These are phyloP conservation scores for Vanilla planifolia DNA, from an alignment of 106 monocot genomes.

Conservation along the genomic window DNA sequence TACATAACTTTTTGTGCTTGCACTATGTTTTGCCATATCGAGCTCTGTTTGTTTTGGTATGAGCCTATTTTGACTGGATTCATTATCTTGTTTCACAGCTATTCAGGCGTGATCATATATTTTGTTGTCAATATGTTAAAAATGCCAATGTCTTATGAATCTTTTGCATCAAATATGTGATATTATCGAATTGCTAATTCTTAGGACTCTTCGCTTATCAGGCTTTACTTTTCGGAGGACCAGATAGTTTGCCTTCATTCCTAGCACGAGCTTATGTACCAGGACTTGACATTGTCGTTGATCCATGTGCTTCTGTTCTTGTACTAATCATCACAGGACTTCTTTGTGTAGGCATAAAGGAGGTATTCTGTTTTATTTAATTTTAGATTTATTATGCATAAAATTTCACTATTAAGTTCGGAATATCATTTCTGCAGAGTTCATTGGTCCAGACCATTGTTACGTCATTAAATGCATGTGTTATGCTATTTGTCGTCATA, in stretches of 20 bases:
- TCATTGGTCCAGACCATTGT: slow-evolving; percentile 60
- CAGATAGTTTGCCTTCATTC: slow-evolving; percentile 65
- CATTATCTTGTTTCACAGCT: too few species aligned
- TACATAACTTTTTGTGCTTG: too few species aligned
- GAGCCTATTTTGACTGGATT: too few species aligned
- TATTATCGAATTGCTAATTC: not conserved
- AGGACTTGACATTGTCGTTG: slow-evolving; percentile 66
- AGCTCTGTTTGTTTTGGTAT: too few species aligned
- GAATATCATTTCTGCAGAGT: slow-evolving; percentile 48
- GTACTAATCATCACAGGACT: slow-evolving; percentile 64
- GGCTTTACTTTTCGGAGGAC: slow-evolving; percentile 96
- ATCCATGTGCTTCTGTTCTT: slow-evolving; percentile 89
- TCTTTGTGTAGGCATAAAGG: slow-evolving; percentile 89
- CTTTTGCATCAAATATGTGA: too few species aligned
- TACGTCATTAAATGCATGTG: slow-evolving; percentile 71
- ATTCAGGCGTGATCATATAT: too few species aligned
- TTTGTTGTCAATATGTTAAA: too few species aligned
- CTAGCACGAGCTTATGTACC: slow-evolving; percentile 65
- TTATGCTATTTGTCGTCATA: slow-evolving; percentile 88
- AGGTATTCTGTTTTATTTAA: slow-evolving; percentile 41
- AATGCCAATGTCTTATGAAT: too few species aligned
- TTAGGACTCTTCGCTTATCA: slow-evolving; percentile 8
- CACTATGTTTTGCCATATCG: too few species aligned
- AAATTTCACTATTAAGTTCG: not conserved
- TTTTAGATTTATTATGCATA: not conserved